Percentiles rank a stretch among this genome's conserved stretches.
Conservation (phyloP, 75 land plant genomes). For the Pinus tabuliformis region DNA sequence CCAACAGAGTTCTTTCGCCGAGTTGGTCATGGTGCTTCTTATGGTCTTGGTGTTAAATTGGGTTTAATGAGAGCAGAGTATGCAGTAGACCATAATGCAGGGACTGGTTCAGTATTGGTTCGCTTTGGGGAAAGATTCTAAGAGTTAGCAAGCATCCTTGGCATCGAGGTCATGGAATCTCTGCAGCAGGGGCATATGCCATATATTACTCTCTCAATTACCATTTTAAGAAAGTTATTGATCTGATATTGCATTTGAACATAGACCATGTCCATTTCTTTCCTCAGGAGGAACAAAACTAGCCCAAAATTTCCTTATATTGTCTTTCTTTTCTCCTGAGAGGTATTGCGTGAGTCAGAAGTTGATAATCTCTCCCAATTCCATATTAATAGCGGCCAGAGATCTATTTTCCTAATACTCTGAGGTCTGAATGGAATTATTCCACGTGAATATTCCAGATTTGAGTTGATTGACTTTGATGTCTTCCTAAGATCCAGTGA, state of each 20-base stretch:
- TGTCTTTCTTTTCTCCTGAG: background rate
- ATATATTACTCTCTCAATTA: background rate
- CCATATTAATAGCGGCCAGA: too few relatives aligned
- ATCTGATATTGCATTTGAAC: background rate
- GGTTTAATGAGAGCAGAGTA: constrained; percentile 93
- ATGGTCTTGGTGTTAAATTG: constrained; percentile 88
- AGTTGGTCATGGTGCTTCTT: constrained; percentile 86
- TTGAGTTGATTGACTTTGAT: too few relatives aligned
- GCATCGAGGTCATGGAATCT: background rate
- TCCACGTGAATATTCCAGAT: too few relatives aligned
- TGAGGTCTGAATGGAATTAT: too few relatives aligned
- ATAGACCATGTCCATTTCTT: background rate
- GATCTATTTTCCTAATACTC: too few relatives aligned
- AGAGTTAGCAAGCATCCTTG: too few relatives aligned
- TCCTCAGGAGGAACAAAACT: background rate
- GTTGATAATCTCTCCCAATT: too few relatives aligned
- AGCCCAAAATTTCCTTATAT: background rate
- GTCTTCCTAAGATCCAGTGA: too few relatives aligned
- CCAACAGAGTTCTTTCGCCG: constrained; percentile 95
- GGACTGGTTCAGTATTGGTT: constrained; percentile 81
- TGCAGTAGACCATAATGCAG: constrained; percentile 90
- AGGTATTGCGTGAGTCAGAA: too few relatives aligned
- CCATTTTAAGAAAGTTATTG: constrained; percentile 1
- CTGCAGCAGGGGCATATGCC: background rate
- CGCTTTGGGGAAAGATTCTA: constrained; percentile 93